Base-by-base conservation (phyloP, 225 moss, liverwort and hornwort genomes). In the Lunularia cruciata region DNA sequence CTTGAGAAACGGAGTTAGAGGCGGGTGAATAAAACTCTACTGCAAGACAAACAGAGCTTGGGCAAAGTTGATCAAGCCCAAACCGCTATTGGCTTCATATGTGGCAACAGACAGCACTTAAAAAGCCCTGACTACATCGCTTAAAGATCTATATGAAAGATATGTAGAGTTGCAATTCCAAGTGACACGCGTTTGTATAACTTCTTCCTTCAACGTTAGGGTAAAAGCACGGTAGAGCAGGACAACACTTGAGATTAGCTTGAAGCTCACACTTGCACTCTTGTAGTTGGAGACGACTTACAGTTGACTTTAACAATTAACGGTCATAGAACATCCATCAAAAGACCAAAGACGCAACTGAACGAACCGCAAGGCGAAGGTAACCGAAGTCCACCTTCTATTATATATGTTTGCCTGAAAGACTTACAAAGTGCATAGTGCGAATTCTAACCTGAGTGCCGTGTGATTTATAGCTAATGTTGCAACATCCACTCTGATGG, bases 401-500 rank as follows among this genome's bases (percentile, higher is more conserved):
- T 61, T 6, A 5, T 0, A 6, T 60, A 3, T 40, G 13, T 40
- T 61, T 3, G 1, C 39, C 26, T n/a, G n/a, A n/a, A n/a, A n/a
- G 25, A 61, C 39, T 54, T 39, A 40, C 14, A 38, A 61, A 33
- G 38, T 20, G 42, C 14, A 40, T 40, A 68, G 68, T 53, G 14
- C 39, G 53, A 53, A 68, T 51, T 48, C 36, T 53, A 55, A 68
- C 51, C 68, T 55, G 54, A 8, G 27, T 7, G 31, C 54, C 26
- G 36, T 26, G 37, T 36, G 35, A n/a, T n/a, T 61, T 34, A 36
- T 20, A 19, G 4, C 38, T 75, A 74, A 49, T 73, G 77, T 45
- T 77, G 77, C 37, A 77, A 70, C 81, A 82, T 82, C 81, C 81
- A 82, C 67, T 82, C 81, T 31, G 77, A 74, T 45, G 77, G 61